Evolutionary conservation across 345 rosid species (phyloP).

Genomic region (Linum lewisii): DNA sequence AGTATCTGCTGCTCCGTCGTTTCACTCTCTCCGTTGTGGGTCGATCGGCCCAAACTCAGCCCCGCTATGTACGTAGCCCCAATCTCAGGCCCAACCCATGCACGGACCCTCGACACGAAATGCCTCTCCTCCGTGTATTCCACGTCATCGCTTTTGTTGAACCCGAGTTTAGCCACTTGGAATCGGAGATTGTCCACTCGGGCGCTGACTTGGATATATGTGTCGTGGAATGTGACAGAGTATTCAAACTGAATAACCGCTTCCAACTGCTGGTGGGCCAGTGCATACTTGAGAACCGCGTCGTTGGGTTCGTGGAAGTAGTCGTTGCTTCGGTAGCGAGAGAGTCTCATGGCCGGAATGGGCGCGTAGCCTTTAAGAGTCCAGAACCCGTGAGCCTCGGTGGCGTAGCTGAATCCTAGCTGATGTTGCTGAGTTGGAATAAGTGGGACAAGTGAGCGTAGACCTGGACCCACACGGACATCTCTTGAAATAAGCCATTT

Average conservation of each 20-base stretch:
- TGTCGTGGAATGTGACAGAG: conserved; percentile 41
- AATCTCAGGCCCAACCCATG: conserved; percentile 81
- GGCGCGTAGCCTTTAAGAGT: conserved; percentile 33
- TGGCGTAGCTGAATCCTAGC: conserved; percentile 49
- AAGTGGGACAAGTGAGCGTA: conserved; percentile 25
- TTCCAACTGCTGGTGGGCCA: conserved; percentile 82
- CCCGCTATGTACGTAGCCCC: conserved; percentile 69
- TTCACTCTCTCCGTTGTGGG: conserved; percentile 41
- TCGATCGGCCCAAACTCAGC: conserved; percentile 66
- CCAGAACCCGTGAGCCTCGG: conserved; percentile 81
- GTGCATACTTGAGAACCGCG: conserved; percentile 56
- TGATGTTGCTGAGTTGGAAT: conserved; percentile 23
- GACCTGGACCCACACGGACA: conserved; percentile 35
- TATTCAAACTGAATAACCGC: conserved; percentile 61
- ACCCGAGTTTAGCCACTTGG: conserved; percentile 56
- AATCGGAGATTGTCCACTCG: conserved; percentile 73
- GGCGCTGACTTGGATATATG: conserved; percentile 50
- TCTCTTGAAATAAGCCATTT: conserved; percentile 69
- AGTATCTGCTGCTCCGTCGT: conserved; percentile 32
- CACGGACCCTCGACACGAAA: conserved; percentile 47
- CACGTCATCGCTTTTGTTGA: conserved; percentile 21
- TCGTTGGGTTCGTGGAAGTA: conserved; percentile 38
- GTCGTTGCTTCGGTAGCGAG: not conserved
- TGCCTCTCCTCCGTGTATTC: conserved; percentile 42
- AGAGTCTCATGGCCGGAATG: not conserved